Evolutionary conservation across 129 eudicot species (phyloP).

Genomic region (Flaveria linearis): DNA sequence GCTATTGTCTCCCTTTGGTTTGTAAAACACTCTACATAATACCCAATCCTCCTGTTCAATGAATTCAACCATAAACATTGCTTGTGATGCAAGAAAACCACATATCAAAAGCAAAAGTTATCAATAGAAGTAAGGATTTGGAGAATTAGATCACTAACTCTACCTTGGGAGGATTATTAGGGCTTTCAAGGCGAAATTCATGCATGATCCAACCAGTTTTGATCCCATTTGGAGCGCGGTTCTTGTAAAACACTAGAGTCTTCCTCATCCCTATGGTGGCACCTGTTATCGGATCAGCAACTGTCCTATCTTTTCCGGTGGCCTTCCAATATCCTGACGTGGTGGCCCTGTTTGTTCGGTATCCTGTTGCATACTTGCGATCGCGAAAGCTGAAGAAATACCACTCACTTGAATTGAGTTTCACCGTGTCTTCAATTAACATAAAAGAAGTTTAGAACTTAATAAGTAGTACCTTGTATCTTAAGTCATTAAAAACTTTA

Average conservation of each 20-base stretch:
- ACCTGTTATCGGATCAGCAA: slow-evolving; percentile 54
- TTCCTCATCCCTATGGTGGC: slow-evolving; percentile 79
- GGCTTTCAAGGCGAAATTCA: slow-evolving; percentile 85
- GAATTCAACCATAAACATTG: background rate
- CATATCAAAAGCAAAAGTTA: background rate
- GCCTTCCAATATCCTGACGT: slow-evolving; percentile 92
- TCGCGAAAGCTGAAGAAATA: slow-evolving; percentile 96
- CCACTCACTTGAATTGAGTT: slow-evolving; percentile 88
- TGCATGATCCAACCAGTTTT: slow-evolving; percentile 98
- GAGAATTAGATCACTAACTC: background rate
- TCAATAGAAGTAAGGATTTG: too few species aligned
- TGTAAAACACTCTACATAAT: slow-evolving; percentile 82
- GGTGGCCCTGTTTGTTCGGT: slow-evolving; percentile 82
- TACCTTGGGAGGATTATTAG: slow-evolving; percentile 84
- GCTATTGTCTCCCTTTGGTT: slow-evolving; percentile 59
- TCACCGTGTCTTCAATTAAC: slow-evolving; percentile 62
- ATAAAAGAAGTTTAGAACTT: slow-evolving; percentile 12
- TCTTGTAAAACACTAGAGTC: slow-evolving; percentile 82
- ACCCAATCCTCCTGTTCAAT: slow-evolving; percentile 92
- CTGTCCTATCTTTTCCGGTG: slow-evolving; percentile 78
- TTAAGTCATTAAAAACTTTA: slow-evolving; percentile 23
- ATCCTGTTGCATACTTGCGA: slow-evolving; percentile 92
- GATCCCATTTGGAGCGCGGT: slow-evolving; percentile 89
- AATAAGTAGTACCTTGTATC: background rate
- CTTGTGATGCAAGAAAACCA: background rate